phyloP scores from a whole-genome alignment of 2,329 filamentous ascomycete genomes.

The Fusarium sp. region DNA sequence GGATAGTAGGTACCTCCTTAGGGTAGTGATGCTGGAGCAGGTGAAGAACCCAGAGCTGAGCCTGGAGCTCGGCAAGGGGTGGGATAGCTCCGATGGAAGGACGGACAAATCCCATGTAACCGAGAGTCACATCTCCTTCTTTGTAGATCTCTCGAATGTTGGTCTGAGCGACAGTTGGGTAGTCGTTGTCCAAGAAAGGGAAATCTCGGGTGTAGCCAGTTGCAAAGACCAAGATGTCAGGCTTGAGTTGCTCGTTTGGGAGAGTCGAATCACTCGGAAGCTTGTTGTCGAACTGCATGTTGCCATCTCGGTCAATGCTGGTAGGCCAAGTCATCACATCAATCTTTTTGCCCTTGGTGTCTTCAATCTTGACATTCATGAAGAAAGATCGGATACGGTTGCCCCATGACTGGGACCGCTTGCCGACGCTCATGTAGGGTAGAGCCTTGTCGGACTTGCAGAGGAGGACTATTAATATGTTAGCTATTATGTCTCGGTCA shows the following conservation, averaged over 20 bases:
- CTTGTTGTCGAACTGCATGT: constrained; percentile 47
- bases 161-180: constrained; percentile 55
- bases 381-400: constrained; percentile 49
- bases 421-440: constrained; percentile 52
- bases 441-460: constrained; percentile 54
- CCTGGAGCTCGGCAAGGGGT: constrained; percentile 58
- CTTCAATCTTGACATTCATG: constrained; percentile 51
- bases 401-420: constrained; percentile 44
- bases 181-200: constrained; percentile 49
- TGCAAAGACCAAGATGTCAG: constrained; percentile 56
- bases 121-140: constrained; percentile 48
- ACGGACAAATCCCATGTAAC: constrained; percentile 58
- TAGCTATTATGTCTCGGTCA: not conserved
- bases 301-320: constrained; percentile 47
- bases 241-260: constrained; percentile 41
- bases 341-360: constrained; percentile 51
- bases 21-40: constrained; percentile 47
- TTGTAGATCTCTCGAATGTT: constrained; percentile 64
- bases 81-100: constrained; percentile 57
- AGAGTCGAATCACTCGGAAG: constrained; percentile 41
- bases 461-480: constrained; percentile 49
- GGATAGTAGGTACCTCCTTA: constrained; percentile 13
- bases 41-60: constrained; percentile 55
- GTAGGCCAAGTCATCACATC: constrained; percentile 55
- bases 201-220: constrained; percentile 57